Conservation (phyloP, 768 basidiomycete species). For the Sporobolomyces roseus region DNA sequence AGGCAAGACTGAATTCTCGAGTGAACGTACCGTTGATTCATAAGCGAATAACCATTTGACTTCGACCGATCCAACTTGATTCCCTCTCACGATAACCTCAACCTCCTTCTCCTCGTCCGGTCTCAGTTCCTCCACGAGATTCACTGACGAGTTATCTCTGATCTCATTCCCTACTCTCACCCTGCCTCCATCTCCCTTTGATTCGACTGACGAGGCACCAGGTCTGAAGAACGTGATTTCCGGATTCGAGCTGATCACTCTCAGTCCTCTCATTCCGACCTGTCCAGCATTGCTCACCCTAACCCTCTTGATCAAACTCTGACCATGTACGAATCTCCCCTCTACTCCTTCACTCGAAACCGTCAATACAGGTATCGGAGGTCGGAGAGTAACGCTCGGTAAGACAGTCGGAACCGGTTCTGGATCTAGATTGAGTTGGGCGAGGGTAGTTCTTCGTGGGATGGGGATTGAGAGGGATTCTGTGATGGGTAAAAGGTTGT, state of each 20-base stretch:
- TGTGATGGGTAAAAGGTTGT: conserved; percentile 55
- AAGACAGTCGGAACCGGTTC: conserved; percentile 57
- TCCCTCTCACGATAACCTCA: conserved; percentile 59
- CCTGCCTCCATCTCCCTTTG: conserved; percentile 8
- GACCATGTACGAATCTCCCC: conserved; percentile 60
- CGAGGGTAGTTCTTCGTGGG: conserved; percentile 60
- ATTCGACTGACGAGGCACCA: too few species aligned
- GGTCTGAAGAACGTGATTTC: conserved; percentile 59
- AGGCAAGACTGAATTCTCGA: too few species aligned
- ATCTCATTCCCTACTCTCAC: conserved; percentile 52
- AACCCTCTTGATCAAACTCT: conserved; percentile 61
- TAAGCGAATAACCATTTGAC: conserved; percentile 65
- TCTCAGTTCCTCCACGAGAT: conserved; percentile 45
- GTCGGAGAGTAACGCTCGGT: conserved; percentile 67
- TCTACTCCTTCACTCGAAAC: conserved; percentile 29
- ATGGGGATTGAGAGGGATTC: conserved; percentile 60
- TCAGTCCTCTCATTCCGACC: conserved; percentile 62
- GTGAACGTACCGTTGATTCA: conserved; percentile 51
- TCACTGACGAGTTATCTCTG: conserved; percentile 52
- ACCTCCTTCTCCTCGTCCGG: conserved; percentile 58
- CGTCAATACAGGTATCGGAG: conserved; percentile 57
- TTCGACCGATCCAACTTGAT: conserved; percentile 54
- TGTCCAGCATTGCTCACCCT: conserved; percentile 64
- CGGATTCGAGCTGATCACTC: conserved; percentile 61
- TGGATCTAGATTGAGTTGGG: conserved; percentile 49